These are phyloP conservation scores for Suillus americanus DNA, from an alignment of 768 basidiomycete genomes.

Conservation along the genomic window DNA sequence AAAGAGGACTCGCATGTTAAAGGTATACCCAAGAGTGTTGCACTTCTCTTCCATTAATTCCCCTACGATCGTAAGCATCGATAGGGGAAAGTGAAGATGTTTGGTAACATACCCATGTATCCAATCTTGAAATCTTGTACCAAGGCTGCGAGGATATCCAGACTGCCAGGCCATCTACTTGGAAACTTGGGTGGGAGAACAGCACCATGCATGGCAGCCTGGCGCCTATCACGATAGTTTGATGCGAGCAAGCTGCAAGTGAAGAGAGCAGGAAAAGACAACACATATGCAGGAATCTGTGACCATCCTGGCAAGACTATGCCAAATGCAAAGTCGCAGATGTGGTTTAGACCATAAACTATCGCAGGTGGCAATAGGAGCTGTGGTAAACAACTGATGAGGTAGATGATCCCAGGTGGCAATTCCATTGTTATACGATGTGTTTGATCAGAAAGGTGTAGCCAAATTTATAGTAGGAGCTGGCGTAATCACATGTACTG, in stretches of 20 bases:
- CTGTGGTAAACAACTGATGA: conserved; percentile 25
- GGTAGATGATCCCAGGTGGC: conserved; percentile 33
- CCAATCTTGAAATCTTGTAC: conserved; percentile 41
- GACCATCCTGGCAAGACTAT: conserved; percentile 17
- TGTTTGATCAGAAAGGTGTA: neutral
- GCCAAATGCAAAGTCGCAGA: conserved; percentile 12
- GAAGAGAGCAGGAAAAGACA: conserved; percentile 26
- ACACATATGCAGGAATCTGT: conserved; percentile 14
- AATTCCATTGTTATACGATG: conserved; percentile 20
- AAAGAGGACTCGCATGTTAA: conserved; percentile 21
- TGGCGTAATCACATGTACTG: neutral
- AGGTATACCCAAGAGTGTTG: conserved; percentile 22
- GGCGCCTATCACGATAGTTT: conserved; percentile 29
- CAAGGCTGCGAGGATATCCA: conserved; percentile 44
- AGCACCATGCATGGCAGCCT: conserved; percentile 46
- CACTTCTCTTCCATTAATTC: conserved; percentile 15
- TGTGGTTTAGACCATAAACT: conserved; percentile 13
- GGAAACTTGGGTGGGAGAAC: conserved; percentile 39
- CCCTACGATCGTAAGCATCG: conserved; percentile 7
- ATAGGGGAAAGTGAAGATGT: neutral
- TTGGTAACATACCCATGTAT: conserved; percentile 42
- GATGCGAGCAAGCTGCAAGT: conserved; percentile 14
- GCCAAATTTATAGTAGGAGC: neutral
- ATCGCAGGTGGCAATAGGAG: conserved; percentile 20
- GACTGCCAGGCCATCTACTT: conserved; percentile 44